Evolutionary conservation across 192 early-diverging fungal genomes (phyloP), one percentile per base, ranked within the genome.

Genomic region (Geranomyces variabilis): DNA sequence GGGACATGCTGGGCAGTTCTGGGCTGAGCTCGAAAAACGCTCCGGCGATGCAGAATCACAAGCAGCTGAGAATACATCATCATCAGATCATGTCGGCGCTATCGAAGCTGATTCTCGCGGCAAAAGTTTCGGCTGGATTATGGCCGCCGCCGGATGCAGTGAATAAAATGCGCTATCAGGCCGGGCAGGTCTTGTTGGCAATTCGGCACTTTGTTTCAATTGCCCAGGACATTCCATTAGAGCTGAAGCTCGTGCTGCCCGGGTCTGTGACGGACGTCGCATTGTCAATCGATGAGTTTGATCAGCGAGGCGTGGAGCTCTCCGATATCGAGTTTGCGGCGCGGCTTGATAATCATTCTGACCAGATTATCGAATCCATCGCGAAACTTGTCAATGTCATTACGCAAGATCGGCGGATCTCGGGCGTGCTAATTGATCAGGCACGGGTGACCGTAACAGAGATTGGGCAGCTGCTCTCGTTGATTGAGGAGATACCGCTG

Each of bases 91-190:
- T 93, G 79, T 87, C 88, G 21, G 81, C 90, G 5, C 73, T 97
- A 15, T 93, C 93, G 13, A 94, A 94, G 56, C 81, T 98, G 64
- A 84, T 91, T 17, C 78, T 97, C 17, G 88, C 92, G 12, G 89
- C 93, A 45, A 94, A 92, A 70, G 84, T 89, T 45, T 93, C 91
- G 0, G 80, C 91, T 15, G 90, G 90, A n/a, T 86, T 96, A 48
- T 96, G 94, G 94, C 94, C 94, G 33, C 91, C 93, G 4, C 91
- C 93, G 14, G 93, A 94, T 73, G 87, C 93, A 9, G 84, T 89
- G 28, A 75, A 86, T 28, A 93, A 89, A 13, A 92, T 98, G 80
- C 80, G 89, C n/a, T 80, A 84, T 30, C 89, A 94, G 55, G 91
- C 93, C 1, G 87, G 89, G 36, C 93, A 94, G 60, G 90, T 98